These are phyloP conservation scores for Neofusicoccum ribis DNA, from an alignment of 2,329 filamentous ascomycete genomes.

Conservation along the genomic window DNA sequence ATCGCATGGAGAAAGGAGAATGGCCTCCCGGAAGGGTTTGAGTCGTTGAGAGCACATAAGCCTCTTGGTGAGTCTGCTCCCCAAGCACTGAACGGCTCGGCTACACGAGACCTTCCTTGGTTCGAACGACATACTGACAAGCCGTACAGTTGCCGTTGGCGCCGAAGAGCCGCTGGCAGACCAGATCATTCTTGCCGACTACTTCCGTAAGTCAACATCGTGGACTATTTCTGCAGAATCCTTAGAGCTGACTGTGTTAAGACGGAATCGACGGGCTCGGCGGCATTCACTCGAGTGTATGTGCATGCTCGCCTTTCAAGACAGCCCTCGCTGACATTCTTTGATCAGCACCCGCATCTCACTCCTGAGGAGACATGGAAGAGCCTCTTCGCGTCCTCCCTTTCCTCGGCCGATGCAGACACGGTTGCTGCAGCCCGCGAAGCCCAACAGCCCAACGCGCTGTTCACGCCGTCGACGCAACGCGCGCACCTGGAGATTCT, in stretches of 20 bases:
- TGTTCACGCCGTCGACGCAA: slow-evolving; percentile 73
- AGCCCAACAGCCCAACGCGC: slow-evolving; percentile 42
- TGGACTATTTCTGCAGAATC: neutral
- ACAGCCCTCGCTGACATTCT: neutral
- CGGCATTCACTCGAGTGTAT: slow-evolving; percentile 49
- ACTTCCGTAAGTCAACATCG: slow-evolving; percentile 69
- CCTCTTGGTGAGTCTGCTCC: slow-evolving; percentile 55
- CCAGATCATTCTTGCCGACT: slow-evolving; percentile 66
- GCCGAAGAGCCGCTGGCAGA: slow-evolving; percentile 84
- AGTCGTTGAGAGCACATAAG: slow-evolving; percentile 68
- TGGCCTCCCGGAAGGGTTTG: slow-evolving; percentile 70
- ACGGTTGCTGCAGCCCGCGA: slow-evolving; percentile 39
- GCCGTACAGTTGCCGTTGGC: slow-evolving; percentile 68
- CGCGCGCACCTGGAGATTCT: slow-evolving; percentile 85
- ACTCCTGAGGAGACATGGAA: slow-evolving; percentile 51
- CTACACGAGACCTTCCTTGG: neutral
- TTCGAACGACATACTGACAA: neutral
- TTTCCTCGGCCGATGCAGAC: slow-evolving; percentile 32
- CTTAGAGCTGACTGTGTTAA: slow-evolving; percentile 24
- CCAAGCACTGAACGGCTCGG: neutral
- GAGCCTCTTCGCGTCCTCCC: slow-evolving; percentile 42
- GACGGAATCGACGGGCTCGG: slow-evolving; percentile 52
- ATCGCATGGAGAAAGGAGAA: slow-evolving; percentile 74
- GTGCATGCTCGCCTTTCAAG: slow-evolving; percentile 3
- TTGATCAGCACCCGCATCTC: slow-evolving; percentile 47